These are phyloP conservation scores for Aspergillus sp. DNA, from an alignment of 2,329 filamentous ascomycete genomes.

Conservation along the genomic window DNA sequence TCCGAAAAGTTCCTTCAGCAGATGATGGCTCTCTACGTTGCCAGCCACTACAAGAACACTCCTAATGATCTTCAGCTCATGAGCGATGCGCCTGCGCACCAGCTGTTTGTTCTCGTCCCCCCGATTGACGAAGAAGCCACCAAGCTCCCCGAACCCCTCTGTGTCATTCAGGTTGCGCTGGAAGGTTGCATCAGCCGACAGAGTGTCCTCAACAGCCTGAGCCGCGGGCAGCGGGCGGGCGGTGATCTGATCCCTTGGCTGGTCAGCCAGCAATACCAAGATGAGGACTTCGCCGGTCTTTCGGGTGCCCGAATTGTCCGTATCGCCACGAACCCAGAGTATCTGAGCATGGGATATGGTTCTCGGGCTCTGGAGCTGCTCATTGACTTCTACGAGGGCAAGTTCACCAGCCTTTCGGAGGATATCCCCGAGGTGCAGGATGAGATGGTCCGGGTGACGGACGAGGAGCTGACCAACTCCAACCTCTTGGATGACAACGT, in stretches of 20 bases:
- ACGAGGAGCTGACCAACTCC: slow-evolving; percentile 74
- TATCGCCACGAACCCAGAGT: slow-evolving; percentile 95
- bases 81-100: slow-evolving; percentile 95
- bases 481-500: slow-evolving; percentile 84
- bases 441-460: slow-evolving; percentile 75
- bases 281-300: slow-evolving; percentile 90
- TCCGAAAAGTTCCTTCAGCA: slow-evolving; percentile 97
- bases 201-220: slow-evolving; percentile 86
- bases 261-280: slow-evolving; percentile 96
- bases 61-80: slow-evolving; percentile 98
- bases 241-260: slow-evolving; percentile 98
- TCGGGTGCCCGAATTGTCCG: slow-evolving; percentile 90
- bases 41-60: slow-evolving; percentile 97
- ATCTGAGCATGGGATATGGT: slow-evolving; percentile 89
- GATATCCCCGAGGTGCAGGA: slow-evolving; percentile 55
- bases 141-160: slow-evolving; percentile 86
- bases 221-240: slow-evolving; percentile 81
- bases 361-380: slow-evolving; percentile 84
- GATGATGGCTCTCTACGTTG: slow-evolving; percentile 97
- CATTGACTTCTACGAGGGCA: slow-evolving; percentile 90
- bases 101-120: slow-evolving; percentile 90
- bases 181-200: slow-evolving; percentile 94
- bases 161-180: slow-evolving; percentile 89
- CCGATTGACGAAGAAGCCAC: slow-evolving; percentile 76
- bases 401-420: slow-evolving; percentile 82